Conservation (phyloP, 805 yeast species). For the Ogataea ramenticola region DNA sequence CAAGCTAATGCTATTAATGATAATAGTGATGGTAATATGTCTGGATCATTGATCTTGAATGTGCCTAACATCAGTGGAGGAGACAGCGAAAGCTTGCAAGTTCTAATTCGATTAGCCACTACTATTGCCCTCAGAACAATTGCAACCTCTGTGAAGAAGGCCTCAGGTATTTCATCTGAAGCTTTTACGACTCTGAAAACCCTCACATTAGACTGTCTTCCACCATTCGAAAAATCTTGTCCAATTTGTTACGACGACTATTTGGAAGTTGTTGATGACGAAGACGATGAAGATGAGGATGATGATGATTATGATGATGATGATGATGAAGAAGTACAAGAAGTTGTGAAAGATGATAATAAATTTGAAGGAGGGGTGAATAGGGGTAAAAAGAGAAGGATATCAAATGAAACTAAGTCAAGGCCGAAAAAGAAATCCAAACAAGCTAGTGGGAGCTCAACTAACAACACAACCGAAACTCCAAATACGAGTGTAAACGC, state of each 20-base stretch:
- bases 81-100: constrained; percentile 54
- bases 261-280: constrained; percentile 19
- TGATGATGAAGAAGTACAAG: constrained; percentile 9
- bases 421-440: constrained; percentile 3
- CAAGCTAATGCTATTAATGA: constrained; percentile 7
- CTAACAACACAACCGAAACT: too few relatives aligned
- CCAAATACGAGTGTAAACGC: too few relatives aligned
- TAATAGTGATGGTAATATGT: constrained; percentile 24
- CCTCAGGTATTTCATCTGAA: constrained; percentile 46
- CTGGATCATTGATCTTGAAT: constrained; percentile 56
- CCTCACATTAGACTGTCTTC: constrained; percentile 23
- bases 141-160: constrained; percentile 38
- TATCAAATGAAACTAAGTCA: constrained; percentile 1
- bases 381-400: constrained; percentile 6
- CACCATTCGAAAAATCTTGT: constrained; percentile 32
- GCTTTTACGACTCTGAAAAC: constrained; percentile 45
- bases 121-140: constrained; percentile 62
- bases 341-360: constrained; percentile 7
- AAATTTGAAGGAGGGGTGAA: too few relatives aligned
- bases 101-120: constrained; percentile 59
- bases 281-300: constrained; percentile 4
- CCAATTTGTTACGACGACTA: constrained; percentile 60
- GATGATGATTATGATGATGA: constrained; percentile 4
- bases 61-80: constrained; percentile 59
- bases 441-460: background rate